Evolutionary conservation across 2,329 filamentous ascomycete species (phyloP).

Genomic region (Talaromyces marneffei): DNA sequence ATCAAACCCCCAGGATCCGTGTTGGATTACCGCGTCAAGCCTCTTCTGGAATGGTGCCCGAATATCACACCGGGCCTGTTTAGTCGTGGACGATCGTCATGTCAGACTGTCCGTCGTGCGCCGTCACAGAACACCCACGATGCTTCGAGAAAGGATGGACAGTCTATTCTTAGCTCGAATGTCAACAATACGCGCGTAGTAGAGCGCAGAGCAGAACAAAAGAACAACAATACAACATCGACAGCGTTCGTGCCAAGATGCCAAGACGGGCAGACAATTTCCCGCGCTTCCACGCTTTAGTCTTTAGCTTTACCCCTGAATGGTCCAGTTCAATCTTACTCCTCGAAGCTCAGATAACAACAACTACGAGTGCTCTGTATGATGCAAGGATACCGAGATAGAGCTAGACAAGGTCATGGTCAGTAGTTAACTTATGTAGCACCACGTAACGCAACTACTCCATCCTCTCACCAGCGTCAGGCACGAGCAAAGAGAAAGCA

Average conservation of each 20-base stretch:
- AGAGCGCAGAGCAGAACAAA: too few relatives aligned
- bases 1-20: not conserved
- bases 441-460: too few relatives aligned
- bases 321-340: too few relatives aligned
- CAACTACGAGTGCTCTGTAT: not conserved
- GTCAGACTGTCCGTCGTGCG: not conserved
- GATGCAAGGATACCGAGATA: not conserved
- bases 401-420: too few relatives aligned
- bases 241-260: not conserved
- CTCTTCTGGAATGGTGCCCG: not conserved
- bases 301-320: slow-evolving; percentile 9
- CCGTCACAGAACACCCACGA: too few relatives aligned
- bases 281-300: not conserved
- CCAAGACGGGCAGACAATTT: not conserved
- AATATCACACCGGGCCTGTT: not conserved
- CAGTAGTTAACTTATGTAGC: too few relatives aligned
- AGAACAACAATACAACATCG: too few relatives aligned
- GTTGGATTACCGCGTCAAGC: not conserved
- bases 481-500: not conserved
- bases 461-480: not conserved
- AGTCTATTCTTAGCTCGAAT: not conserved
- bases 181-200: too few relatives aligned
- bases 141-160: not conserved
- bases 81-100: not conserved
- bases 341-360: not conserved